Base-by-base conservation (phyloP, 2,329 filamentous ascomycete species). In the Fusarium caatingaense region DNA sequence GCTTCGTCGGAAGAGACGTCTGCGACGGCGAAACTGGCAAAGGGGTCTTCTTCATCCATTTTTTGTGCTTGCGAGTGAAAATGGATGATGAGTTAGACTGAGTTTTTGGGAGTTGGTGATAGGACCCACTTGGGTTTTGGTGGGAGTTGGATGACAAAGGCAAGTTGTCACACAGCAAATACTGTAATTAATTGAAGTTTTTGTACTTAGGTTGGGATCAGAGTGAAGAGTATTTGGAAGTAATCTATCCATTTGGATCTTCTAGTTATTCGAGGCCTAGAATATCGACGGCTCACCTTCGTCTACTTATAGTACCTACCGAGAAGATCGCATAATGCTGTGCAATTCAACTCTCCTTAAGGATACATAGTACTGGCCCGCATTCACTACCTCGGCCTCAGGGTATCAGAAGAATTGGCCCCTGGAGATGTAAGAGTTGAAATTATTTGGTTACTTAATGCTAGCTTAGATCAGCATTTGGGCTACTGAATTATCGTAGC, bases 1-100 rank as follows among this genome's bases (percentile, higher is more conserved):
- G 69, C 76, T 21, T 79, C 76, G 21, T 82, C 79, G 9, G 73
- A 76, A 51, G 80, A 79, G n/a, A 74, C 74, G 32, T 81, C 78
- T 16, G 76, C 77, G 37, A 80, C 40, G 45, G 78, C 45, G 21
- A 79, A 78, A 56, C 74, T 77, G 59, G 77, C 69, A 37, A 79
- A 73, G 13, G 69, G 74, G 41, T 73, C 72, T 63, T 74, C 73
- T 53, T 78, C 72, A 45, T 78, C 75, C 77, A 78, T 79, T 48
- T 50, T 66, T 8, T n/a, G 10, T 18, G 18, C 20, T 59, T 28
- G n/a, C 6, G 42, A 34, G 32, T 40, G 34, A 23, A 16, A 27
- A 25, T n/a, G 18, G 8, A 34, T 27, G 23, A 30, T 25, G 28
- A 30, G 32, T 30, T 61, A 15, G 41, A 54, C 25, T 53, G 62